phyloP scores from a whole-genome alignment of 306 rosid genomes.

The Urtica urens region DNA sequence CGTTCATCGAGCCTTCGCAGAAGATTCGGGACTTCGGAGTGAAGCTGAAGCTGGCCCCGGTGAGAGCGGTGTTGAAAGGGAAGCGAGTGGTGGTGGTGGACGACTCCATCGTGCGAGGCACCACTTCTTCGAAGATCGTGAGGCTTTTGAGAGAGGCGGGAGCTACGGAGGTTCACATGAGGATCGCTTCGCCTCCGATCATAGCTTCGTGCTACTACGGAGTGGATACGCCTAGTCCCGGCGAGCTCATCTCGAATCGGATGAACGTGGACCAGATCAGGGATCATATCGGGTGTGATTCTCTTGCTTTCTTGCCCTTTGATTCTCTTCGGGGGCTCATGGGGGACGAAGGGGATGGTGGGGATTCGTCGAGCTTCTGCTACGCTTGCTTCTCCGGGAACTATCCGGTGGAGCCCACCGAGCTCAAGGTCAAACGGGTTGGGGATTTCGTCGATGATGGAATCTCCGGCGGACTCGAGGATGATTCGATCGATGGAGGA shows the following conservation, averaged over 20 bases:
- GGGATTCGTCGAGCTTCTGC: constrained; percentile 54
- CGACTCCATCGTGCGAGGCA: constrained; percentile 92
- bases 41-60: constrained; percentile 70
- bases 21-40: constrained; percentile 88
- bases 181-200: constrained; percentile 91
- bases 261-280: constrained; percentile 79
- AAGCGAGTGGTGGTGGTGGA: constrained; percentile 95
- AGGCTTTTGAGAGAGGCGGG: constrained; percentile 88
- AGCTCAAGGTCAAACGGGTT: constrained; percentile 70
- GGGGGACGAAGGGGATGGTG: too few relatives aligned
- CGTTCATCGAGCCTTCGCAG: constrained; percentile 95
- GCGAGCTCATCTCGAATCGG: constrained; percentile 86
- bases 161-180: constrained; percentile 95
- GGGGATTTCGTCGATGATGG: constrained; percentile 95
- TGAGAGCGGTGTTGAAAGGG: constrained; percentile 79
- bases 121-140: constrained; percentile 85
- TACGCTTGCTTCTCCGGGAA: constrained; percentile 92
- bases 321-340: constrained; percentile 47
- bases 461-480: constrained; percentile 62
- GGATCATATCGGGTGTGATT: constrained; percentile 75
- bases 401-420: constrained; percentile 88
- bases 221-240: constrained; percentile 91
- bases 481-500: constrained; percentile 73
- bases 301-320: constrained; percentile 76
- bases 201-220: constrained; percentile 89